Percentiles rank a stretch among this genome's conserved stretches.
These are phyloP conservation scores for Inga laurina DNA, from an alignment of 306 rosid species.

Conservation along the genomic window DNA sequence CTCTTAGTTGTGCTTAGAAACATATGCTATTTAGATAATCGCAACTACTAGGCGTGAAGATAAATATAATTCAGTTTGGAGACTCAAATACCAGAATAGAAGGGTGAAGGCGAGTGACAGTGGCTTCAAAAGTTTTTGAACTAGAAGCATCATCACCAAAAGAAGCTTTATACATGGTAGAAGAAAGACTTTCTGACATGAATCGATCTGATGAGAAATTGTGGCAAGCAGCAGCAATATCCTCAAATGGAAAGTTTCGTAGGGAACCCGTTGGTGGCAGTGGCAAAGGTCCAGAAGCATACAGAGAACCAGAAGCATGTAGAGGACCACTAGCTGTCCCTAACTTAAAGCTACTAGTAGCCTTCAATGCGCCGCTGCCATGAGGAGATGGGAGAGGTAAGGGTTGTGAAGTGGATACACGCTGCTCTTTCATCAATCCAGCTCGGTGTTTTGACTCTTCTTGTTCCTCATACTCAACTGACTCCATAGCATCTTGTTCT, in stretches of 20 bases:
- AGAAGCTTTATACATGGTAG: conserved; percentile 81
- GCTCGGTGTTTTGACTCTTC: conserved; percentile 67
- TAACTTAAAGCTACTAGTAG: conserved; percentile 80
- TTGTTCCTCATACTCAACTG: conserved; percentile 73
- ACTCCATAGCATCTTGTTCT: conserved; percentile 70
- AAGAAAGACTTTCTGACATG: conserved; percentile 86
- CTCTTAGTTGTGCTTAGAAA: not conserved
- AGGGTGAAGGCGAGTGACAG: conserved; percentile 86
- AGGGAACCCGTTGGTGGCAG: conserved; percentile 77
- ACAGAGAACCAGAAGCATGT: conserved; percentile 68
- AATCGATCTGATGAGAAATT: conserved; percentile 81
- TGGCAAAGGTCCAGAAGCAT: conserved; percentile 86
- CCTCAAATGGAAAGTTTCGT: conserved; percentile 69
- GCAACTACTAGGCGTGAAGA: conserved; percentile 18
- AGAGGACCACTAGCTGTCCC: conserved; percentile 69
- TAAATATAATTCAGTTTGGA: conserved; percentile 8
- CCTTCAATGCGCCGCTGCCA: conserved; percentile 51
- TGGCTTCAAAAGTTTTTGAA: conserved; percentile 87
- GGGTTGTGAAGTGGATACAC: conserved; percentile 74
- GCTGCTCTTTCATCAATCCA: conserved; percentile 65
- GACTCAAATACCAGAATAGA: conserved; percentile 69
- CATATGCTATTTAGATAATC: not conserved
- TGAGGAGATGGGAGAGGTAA: conserved; percentile 96
- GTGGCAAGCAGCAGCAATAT: conserved; percentile 80
- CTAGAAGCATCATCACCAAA: conserved; percentile 84